Evolutionary conservation across 164 flowering plant species (phyloP).

Genomic region (Nymphaea thermarum): DNA sequence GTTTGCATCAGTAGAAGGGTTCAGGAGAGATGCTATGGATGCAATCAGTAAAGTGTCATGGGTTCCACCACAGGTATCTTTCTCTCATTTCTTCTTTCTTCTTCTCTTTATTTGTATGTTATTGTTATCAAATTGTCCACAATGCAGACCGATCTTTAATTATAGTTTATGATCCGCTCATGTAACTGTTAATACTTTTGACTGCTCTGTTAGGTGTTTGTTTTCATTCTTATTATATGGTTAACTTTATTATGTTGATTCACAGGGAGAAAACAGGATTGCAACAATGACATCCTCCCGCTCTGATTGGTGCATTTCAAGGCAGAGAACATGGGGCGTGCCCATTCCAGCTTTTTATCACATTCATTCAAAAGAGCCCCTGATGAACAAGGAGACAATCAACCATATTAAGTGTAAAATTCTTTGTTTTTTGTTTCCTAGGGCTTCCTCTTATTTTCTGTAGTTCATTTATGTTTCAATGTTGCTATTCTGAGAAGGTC

Average conservation of each 20-base stretch:
- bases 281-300: constrained; percentile 86
- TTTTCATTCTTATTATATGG: neutral
- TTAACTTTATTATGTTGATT: neutral
- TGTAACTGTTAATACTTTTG: neutral
- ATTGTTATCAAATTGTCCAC: too few species aligned
- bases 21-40: constrained; percentile 67
- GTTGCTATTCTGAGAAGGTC: too few species aligned
- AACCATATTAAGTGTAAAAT: constrained; percentile 78
- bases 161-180: too few species aligned
- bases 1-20: constrained; percentile 99
- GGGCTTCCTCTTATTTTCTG: too few species aligned
- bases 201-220: neutral
- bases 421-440: constrained; percentile 1
- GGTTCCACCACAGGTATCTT: constrained; percentile 75
- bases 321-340: constrained; percentile 99
- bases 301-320: constrained; percentile 98
- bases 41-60: constrained; percentile 74
- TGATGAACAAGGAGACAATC: constrained; percentile 84
- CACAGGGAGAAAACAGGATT: constrained; percentile 83
- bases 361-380: constrained; percentile 66
- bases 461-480: too few species aligned
- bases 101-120: too few species aligned
- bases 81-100: too few species aligned
- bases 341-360: constrained; percentile 98
- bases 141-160: too few species aligned